Evolutionary conservation across 2,329 filamentous ascomycete genomes (phyloP).

Genomic region (Bertia moriformis): DNA sequence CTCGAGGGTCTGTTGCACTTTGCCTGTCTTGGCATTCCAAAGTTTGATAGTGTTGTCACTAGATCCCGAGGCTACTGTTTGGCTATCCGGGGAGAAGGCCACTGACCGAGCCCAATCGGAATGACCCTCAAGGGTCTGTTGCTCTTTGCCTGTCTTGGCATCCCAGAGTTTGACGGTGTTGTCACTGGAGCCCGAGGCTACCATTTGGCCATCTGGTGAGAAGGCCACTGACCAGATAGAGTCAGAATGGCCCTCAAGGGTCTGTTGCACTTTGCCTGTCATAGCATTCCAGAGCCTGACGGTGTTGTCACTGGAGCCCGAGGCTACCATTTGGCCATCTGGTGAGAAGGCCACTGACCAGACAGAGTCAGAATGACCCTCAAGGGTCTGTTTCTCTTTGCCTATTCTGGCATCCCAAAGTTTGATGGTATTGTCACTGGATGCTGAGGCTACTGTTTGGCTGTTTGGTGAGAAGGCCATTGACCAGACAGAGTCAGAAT

Average conservation of each 20-base stretch:
- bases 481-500: background rate
- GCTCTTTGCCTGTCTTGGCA: background rate
- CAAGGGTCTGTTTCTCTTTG: background rate
- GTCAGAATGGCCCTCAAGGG: background rate
- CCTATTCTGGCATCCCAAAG: background rate
- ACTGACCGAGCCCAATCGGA: background rate
- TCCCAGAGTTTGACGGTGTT: conserved; percentile 2
- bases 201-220: background rate
- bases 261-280: background rate
- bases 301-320: background rate
- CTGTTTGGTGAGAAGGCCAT: background rate
- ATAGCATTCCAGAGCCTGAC: background rate
- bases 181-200: background rate
- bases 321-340: background rate
- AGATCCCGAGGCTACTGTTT: conserved; percentile 1
- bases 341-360: background rate
- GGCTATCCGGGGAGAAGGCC: conserved; percentile 5
- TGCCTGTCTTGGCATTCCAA: conserved; percentile 2
- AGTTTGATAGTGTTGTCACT: conserved; percentile 4
- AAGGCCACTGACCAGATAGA: conserved; percentile 1
- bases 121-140: conserved; percentile 1
- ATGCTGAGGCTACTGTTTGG: background rate
- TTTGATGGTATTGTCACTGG: background rate
- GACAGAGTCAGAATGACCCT: background rate
- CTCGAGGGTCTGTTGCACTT: background rate